phyloP scores from a whole-genome alignment of 2,329 filamentous ascomycete species.

The Teratosphaeria epicoccoides region DNA sequence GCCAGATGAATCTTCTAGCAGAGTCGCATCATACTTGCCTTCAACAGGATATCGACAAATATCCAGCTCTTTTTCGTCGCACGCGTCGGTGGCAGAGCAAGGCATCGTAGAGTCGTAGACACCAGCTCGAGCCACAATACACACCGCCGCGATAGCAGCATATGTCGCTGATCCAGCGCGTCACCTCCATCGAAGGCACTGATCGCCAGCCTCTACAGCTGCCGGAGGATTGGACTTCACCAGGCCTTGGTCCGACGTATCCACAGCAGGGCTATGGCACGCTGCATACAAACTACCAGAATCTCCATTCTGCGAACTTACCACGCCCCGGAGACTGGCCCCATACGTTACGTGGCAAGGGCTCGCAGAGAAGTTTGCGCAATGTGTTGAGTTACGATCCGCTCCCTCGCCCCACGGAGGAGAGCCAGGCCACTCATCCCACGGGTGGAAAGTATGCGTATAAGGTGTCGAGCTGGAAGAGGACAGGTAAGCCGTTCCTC shows the following conservation, averaged over 20 bases:
- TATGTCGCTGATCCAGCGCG: conserved; percentile 45
- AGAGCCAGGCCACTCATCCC: conserved; percentile 28
- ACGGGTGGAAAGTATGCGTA: conserved; percentile 38
- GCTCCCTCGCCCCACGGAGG: conserved; percentile 30
- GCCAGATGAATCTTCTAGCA: neutral
- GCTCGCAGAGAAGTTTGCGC: conserved; percentile 25
- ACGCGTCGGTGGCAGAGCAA: neutral
- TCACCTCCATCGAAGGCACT: conserved; percentile 39
- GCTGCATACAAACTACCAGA: neutral
- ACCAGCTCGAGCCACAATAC: neutral
- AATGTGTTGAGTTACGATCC: conserved; percentile 40
- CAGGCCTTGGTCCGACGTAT: conserved; percentile 2
- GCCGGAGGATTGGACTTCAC: conserved; percentile 9
- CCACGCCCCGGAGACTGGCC: conserved; percentile 1
- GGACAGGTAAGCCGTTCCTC: conserved; percentile 19
- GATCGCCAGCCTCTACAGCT: conserved; percentile 31
- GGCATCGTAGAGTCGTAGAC: neutral
- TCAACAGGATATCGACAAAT: neutral
- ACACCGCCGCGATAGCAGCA: neutral
- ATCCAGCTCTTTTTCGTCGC: neutral
- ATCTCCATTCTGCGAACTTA: neutral
- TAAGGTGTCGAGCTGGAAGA: conserved; percentile 33
- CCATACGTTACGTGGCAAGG: conserved; percentile 5
- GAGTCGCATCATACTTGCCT: neutral
- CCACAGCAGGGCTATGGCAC: conserved; percentile 9